Evolutionary conservation across 23 red algal species (phyloP), one percentile per base, ranked within the genome.

Genomic region (Pyropia haitanensis): DNA sequence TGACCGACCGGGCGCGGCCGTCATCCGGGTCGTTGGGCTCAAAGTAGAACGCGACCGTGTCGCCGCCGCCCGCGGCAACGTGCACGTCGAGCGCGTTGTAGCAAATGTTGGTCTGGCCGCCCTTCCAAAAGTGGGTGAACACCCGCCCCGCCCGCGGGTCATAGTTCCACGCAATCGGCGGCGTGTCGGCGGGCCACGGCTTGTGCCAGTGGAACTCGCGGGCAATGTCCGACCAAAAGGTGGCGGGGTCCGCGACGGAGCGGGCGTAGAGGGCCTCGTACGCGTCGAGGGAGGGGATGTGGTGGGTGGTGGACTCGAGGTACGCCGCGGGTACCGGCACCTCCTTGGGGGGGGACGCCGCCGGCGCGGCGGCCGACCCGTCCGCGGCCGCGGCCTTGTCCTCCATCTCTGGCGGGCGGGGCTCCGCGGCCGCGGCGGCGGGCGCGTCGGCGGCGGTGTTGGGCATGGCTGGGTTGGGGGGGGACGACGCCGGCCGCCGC

Each of bases 1-100:
- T 98, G 7, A 88, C 70, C 21, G 30, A 25, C 14, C 73, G 76
- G 1, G 39, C 16, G 25, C 61, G 60, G 3, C 65, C 79, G 49
- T 72, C 80, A 6, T 60, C 50, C 21, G 65, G 77, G 22, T 91
- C 85, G 56, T 98, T 91, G 2, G 74, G 70, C 57, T 91, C 85
- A 54, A 58, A 87, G 53, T 88, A 69, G 25, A 80, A 90, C 1
- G 85, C 94, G 44, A 91, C 94, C 18, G 58, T 34, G 53, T 75
- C 26, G 14, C 65, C 69, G 15, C 54, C 53, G 14, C 69, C 68
- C 8, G 66, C 68, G 33, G 77, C 19, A 0, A 91, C 61, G 58
- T 85, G 79, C 27, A 87, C 66, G 52, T 98, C 94, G 1, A 98
- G 22, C 7, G 78, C 78, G 74, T 98, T 98, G 75, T 91, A 98